Percentiles rank a stretch among this genome's conserved stretches.
Evolutionary conservation across 768 basidiomycete genomes (phyloP).

Genomic region (Tricholoma sp.): DNA sequence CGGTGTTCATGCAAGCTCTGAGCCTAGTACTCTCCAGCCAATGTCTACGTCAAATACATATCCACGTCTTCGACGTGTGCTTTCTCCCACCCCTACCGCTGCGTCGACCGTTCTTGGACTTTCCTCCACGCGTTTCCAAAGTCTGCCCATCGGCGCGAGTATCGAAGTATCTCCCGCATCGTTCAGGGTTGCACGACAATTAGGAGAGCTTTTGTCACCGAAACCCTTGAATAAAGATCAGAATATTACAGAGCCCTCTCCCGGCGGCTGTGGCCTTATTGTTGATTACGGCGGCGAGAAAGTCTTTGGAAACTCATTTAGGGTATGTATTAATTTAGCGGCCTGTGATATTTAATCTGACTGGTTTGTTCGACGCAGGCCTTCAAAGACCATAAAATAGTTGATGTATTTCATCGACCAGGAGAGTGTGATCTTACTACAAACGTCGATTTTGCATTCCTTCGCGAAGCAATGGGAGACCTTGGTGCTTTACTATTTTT

Average conservation of each 20-base stretch:
- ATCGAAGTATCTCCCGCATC: constrained; percentile 78
- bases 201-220: constrained; percentile 56
- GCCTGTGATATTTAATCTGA: neutral
- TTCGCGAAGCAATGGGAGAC: constrained; percentile 69
- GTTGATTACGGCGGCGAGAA: constrained; percentile 86
- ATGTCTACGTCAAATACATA: constrained; percentile 12
- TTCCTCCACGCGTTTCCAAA: constrained; percentile 66
- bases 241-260: neutral
- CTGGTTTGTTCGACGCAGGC: constrained; percentile 45
- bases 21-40: constrained; percentile 1
- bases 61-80: constrained; percentile 55
- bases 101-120: constrained; percentile 51
- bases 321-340: constrained; percentile 46
- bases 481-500: constrained; percentile 32
- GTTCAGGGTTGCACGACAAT: constrained; percentile 59
- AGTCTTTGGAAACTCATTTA: constrained; percentile 67
- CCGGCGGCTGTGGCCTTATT: constrained; percentile 65
- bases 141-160: constrained; percentile 62
- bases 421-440: constrained; percentile 90
- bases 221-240: neutral
- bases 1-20: neutral
- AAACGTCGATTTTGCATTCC: constrained; percentile 94
- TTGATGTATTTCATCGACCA: constrained; percentile 78
- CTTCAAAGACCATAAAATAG: constrained; percentile 82
- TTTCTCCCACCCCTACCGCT: constrained; percentile 51